A percentile compares a stretch with the other conserved stretches of the same genome.
These are phyloP conservation scores for Vigna mungo DNA, from an alignment of 306 rosid genomes.

Conservation along the genomic window DNA sequence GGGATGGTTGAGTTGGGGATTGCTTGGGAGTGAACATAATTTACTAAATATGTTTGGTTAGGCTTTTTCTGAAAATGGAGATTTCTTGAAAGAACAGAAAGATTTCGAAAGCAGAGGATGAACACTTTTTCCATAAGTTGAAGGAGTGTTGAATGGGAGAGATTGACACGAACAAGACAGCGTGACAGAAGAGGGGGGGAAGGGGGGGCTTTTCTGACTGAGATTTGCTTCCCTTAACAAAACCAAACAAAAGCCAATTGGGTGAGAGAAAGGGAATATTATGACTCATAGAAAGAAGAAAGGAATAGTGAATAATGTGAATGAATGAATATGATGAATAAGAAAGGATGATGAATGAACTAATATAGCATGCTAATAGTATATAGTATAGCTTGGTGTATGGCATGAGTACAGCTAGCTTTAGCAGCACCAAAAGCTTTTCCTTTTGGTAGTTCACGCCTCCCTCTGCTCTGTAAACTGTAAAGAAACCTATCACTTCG, in stretches of 20 bases:
- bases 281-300: conserved; percentile 57
- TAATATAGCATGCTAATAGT: neutral
- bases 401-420: conserved; percentile 1
- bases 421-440: conserved; percentile 48
- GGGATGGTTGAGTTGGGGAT: conserved; percentile 39
- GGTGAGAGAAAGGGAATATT: conserved; percentile 57
- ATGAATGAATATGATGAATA: neutral
- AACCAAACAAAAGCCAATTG: conserved; percentile 63
- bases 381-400: neutral
- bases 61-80: conserved; percentile 63
- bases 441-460: conserved; percentile 65
- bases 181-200: conserved; percentile 45
- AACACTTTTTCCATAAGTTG: conserved; percentile 56
- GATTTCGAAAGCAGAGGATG: conserved; percentile 58
- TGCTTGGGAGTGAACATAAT: conserved; percentile 67
- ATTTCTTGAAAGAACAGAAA: conserved; percentile 65
- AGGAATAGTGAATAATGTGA: conserved; percentile 50
- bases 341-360: neutral
- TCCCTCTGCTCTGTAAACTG: conserved; percentile 42
- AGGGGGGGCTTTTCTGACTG: conserved; percentile 64
- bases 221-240: conserved; percentile 70
- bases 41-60: conserved; percentile 52
- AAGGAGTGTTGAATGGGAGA: conserved; percentile 45
- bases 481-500: conserved; percentile 52
- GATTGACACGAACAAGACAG: conserved; percentile 87